These are phyloP conservation scores for Xylariaceae sp. DNA, from an alignment of 2,329 filamentous ascomycete species.

Conservation along the genomic window DNA sequence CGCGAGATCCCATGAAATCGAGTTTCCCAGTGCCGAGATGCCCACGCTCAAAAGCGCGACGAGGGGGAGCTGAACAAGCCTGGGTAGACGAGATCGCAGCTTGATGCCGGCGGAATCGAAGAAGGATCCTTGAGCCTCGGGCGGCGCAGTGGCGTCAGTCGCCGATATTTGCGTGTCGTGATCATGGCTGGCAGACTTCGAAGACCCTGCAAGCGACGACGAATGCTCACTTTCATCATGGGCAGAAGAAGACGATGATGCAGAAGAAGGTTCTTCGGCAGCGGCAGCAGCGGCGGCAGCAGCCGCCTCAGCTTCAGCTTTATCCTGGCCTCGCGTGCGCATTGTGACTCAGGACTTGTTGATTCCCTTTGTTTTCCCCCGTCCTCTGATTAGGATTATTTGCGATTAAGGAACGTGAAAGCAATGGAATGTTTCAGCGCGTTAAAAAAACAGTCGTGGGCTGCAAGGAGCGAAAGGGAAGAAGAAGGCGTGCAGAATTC, in stretches of 20 bases:
- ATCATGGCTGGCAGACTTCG: background rate
- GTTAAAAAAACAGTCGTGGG: too few species aligned
- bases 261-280: background rate
- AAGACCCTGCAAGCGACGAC: constrained; percentile 1
- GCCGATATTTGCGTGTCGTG: constrained; percentile 13
- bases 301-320: constrained; percentile 7
- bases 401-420: background rate
- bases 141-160: constrained; percentile 25
- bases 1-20: constrained; percentile 54
- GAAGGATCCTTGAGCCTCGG: constrained; percentile 26
- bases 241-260: background rate
- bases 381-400: background rate
- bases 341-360: constrained; percentile 3
- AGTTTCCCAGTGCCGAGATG: constrained; percentile 60
- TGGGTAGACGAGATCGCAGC: constrained; percentile 38
- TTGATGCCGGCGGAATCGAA: constrained; percentile 8
- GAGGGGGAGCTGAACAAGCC: constrained; percentile 47
- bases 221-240: constrained; percentile 2
- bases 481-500: background rate
- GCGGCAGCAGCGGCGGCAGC: constrained; percentile 4
- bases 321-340: constrained; percentile 21
- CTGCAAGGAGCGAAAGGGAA: background rate
- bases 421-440: background rate
- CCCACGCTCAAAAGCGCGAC: constrained; percentile 52
- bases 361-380: background rate